Percentiles rank a stretch among this genome's conserved stretches.
Evolutionary conservation across 2,329 filamentous ascomycete genomes (phyloP).

Genomic region (Plenodomus tracheiphilus): DNA sequence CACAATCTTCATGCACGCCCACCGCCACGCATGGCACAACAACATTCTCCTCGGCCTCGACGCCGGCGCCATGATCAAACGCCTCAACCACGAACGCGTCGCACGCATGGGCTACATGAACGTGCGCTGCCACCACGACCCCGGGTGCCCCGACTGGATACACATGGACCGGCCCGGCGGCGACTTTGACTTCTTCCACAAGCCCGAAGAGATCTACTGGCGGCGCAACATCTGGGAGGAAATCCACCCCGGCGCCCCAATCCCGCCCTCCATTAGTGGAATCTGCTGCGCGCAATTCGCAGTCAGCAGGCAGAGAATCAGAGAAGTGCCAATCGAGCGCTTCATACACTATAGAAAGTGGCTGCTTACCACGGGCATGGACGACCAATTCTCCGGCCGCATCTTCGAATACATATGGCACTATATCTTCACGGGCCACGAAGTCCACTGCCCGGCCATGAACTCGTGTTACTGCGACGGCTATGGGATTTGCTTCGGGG

Average conservation of each 20-base stretch:
- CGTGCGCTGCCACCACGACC: conserved; percentile 60
- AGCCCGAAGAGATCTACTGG: conserved; percentile 46
- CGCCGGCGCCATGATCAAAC: conserved; percentile 54
- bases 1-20: conserved; percentile 62
- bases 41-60: conserved; percentile 57
- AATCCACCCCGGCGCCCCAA: conserved; percentile 47
- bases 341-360: conserved; percentile 59
- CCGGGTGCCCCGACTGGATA: conserved; percentile 64
- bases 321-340: conserved; percentile 54
- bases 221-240: conserved; percentile 43
- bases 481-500: conserved; percentile 65
- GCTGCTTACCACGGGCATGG: conserved; percentile 48
- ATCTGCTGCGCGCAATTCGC: conserved; percentile 63
- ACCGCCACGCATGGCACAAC: conserved; percentile 62
- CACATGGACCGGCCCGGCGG: conserved; percentile 49
- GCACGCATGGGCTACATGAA: conserved; percentile 62
- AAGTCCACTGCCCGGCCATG: conserved; percentile 44
- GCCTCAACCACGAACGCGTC: conserved; percentile 57
- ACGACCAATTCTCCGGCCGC: conserved; percentile 44
- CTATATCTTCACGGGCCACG: conserved; percentile 46
- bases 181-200: conserved; percentile 45
- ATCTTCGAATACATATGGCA: conserved; percentile 48
- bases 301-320: conserved; percentile 53
- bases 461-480: conserved; percentile 63
- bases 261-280: conserved; percentile 42